Evolutionary conservation across 192 early-diverging fungal species (phyloP), one percentile per base, ranked within the genome.

Genomic region (Podila epigama): DNA sequence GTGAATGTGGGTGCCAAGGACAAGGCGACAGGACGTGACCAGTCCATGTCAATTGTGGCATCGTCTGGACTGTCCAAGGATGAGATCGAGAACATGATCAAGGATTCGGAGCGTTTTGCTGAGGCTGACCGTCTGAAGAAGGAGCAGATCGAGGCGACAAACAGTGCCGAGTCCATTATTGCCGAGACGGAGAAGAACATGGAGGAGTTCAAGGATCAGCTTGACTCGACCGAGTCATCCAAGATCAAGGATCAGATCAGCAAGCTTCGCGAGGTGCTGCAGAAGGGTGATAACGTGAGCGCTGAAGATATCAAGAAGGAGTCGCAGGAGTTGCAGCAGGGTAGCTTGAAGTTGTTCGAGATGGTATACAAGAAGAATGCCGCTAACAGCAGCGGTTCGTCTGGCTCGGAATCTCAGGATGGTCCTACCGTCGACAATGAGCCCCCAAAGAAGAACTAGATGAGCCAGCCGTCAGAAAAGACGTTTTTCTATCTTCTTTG

Each of bases 31-130:
- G 91, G 91, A 84, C 92, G 92, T 63, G 96, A 99, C 85, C 95
- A 97, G 84, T 92, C 94, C 75, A 91, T 99, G 85, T 97, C 95
- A 41, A 95, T 99, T 73, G 93, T 96, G 42, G 96, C 95, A 51
- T 94, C 92, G 8, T 97, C 96, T 54, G 96, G 97, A 80, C 87
- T 99, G 25, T 92, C 87, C 78, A 92, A 94, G 70, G 84, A 86
- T 40, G 97, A 99, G 84, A 99, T 98, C 69, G 96, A 99, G 83
- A 92, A 94, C 50, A 99, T 99, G 97, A 92, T 99, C 69, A 78
- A 75, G 51, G 87, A 97, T 60, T 95, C 96, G 64, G 97, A 98
- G 72, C 70, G 85, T 71, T 91, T 92, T 84, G 95, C 95, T 51
- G 97, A 99, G 70, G 82, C 90, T 18, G 98, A 99, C 84, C 93